Percentiles rank a stretch among this genome's conserved stretches.
Evolutionary conservation across 2,329 filamentous ascomycete species (phyloP).

Genomic region (Penicillium sp.): DNA sequence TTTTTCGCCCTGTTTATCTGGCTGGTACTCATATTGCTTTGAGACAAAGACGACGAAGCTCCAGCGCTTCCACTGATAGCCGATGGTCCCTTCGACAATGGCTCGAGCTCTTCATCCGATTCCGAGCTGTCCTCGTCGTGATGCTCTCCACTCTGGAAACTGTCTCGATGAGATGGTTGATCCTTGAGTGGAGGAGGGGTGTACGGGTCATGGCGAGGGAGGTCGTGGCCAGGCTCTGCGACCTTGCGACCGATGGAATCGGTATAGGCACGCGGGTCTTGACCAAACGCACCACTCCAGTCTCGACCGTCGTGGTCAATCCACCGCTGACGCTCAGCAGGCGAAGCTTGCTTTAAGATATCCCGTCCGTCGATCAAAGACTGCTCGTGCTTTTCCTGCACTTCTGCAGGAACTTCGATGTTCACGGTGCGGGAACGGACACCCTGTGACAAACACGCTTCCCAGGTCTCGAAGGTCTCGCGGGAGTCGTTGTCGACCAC

Average conservation of each 20-base stretch:
- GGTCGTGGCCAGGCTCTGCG: conserved; percentile 55
- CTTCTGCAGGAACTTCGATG: conserved; percentile 67
- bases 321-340: conserved; percentile 70
- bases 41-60: conserved; percentile 15
- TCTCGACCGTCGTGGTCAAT: conserved; percentile 75
- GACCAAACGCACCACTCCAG: conserved; percentile 82
- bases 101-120: conserved; percentile 1
- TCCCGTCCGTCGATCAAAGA: conserved; percentile 78
- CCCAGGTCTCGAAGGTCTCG: conserved; percentile 93
- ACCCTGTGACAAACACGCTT: conserved; percentile 84
- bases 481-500: conserved; percentile 82
- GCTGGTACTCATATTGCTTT: conserved; percentile 10
- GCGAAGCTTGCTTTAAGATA: conserved; percentile 67
- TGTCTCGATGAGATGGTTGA: conserved; percentile 1
- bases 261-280: conserved; percentile 65
- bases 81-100: conserved; percentile 13
- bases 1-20: conserved; percentile 38
- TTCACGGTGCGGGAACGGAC: conserved; percentile 70
- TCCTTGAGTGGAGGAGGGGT: conserved; percentile 43
- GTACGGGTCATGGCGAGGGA: conserved; percentile 52
- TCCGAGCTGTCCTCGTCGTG: conserved; percentile 14
- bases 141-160: conserved; percentile 12
- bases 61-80: conserved; percentile 13
- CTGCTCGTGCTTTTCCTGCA: conserved; percentile 75
- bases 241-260: conserved; percentile 53